These are phyloP conservation scores for Aurantiochytrium sp. DNA, from an alignment of 108 stramenopile species.

Conservation along the genomic window DNA sequence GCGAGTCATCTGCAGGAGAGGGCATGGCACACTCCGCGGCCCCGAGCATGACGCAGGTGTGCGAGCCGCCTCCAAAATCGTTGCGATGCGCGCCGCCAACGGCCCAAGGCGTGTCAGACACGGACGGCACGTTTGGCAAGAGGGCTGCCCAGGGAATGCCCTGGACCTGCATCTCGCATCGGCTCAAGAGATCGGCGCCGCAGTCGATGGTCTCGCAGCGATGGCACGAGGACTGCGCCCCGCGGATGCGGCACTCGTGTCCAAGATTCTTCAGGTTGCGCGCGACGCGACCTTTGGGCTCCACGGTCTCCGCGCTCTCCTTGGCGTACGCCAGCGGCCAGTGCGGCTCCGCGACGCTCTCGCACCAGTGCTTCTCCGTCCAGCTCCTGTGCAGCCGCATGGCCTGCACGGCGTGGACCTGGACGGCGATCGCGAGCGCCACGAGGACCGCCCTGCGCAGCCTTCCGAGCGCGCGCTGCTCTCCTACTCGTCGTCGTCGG, in stretches of 20 bases:
- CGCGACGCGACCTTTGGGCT: conserved; percentile 67
- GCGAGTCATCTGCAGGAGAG: conserved; percentile 36
- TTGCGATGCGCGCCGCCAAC: conserved; percentile 69
- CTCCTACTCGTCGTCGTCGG: too few relatives aligned
- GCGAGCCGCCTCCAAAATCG: conserved; percentile 68
- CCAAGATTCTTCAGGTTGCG: conserved; percentile 67
- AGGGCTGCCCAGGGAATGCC: conserved; percentile 54
- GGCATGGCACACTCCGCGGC: conserved; percentile 47
- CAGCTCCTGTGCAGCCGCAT: conserved; percentile 62
- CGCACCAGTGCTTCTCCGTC: conserved; percentile 63
- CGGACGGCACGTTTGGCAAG: conserved; percentile 61
- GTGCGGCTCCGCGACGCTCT: conserved; percentile 50
- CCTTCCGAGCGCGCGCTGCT: too few relatives aligned
- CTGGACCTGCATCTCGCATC: conserved; percentile 70
- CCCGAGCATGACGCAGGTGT: conserved; percentile 68
- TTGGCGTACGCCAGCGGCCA: conserved; percentile 79
- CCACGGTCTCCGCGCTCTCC: conserved; percentile 58
- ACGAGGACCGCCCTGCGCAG: too few relatives aligned
- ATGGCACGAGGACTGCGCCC: conserved; percentile 70
- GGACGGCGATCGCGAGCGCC: too few relatives aligned
- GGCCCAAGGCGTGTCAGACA: conserved; percentile 73
- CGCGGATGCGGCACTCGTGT: conserved; percentile 61
- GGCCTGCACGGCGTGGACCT: background rate
- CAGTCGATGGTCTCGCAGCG: conserved; percentile 72
- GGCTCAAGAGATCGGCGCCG: conserved; percentile 25